Conservation (phyloP, 2,329 filamentous ascomycete species). For the Trichophyton simii region DNA sequence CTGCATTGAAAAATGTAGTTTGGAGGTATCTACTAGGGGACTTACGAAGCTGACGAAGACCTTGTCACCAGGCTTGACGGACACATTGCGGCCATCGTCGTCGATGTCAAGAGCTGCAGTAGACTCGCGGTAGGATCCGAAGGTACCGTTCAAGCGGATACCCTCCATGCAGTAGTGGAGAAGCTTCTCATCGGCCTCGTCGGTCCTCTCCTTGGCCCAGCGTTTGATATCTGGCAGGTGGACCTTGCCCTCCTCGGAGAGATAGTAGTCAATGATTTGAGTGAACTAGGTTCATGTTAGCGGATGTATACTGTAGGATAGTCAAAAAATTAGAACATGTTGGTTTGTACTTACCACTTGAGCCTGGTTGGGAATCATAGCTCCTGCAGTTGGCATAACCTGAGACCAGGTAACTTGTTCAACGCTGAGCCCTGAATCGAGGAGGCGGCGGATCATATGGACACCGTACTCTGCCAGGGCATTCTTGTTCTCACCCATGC, state of each 20-base stretch:
- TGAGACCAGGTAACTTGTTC: constrained; percentile 60
- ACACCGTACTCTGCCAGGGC: constrained; percentile 51
- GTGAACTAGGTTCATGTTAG: constrained; percentile 43
- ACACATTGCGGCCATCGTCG: constrained; percentile 28
- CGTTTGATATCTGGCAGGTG: constrained; percentile 36
- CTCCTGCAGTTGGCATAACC: constrained; percentile 53
- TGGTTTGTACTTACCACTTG: constrained; percentile 15
- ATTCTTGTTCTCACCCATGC: constrained; percentile 40
- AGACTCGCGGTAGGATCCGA: constrained; percentile 40
- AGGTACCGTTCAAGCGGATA: constrained; percentile 37
- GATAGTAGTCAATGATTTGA: constrained; percentile 34
- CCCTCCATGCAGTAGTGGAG: constrained; percentile 19
- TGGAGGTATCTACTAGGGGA: constrained; percentile 31
- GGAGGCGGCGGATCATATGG: constrained; percentile 51
- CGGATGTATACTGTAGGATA: constrained; percentile 25
- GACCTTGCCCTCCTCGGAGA: constrained; percentile 29
- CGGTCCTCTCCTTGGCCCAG: constrained; percentile 25
- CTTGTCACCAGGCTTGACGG: constrained; percentile 33
- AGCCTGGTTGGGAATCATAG: constrained; percentile 55
- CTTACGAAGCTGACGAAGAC: constrained; percentile 46
- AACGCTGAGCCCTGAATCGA: constrained; percentile 49
- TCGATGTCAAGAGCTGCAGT: constrained; percentile 26
- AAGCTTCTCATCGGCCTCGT: constrained; percentile 18
- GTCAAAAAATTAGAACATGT: constrained; percentile 31
- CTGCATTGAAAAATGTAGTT: constrained; percentile 45